These are phyloP conservation scores for Fusarium sarcochroum DNA, from an alignment of 2,329 filamentous ascomycete species.

Conservation along the genomic window DNA sequence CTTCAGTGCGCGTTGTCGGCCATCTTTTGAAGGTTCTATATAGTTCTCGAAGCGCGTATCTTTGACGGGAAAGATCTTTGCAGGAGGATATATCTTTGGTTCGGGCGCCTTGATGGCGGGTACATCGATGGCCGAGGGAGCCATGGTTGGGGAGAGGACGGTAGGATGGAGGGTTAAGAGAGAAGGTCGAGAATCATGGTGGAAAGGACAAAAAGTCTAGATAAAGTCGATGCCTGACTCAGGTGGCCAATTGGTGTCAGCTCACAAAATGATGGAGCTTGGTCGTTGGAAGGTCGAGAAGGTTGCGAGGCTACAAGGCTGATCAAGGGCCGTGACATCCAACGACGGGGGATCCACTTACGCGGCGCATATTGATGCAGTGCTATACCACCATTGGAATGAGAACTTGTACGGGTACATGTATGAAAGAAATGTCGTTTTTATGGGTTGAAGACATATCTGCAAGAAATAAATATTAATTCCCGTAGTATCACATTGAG, in stretches of 20 bases:
- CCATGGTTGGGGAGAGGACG: conserved; percentile 56
- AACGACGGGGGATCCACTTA: conserved; percentile 42
- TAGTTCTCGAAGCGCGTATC: conserved; percentile 73
- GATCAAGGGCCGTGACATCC: conserved; percentile 45
- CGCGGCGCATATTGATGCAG: conserved; percentile 4
- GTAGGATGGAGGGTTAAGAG: conserved; percentile 16
- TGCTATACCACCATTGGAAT: neutral
- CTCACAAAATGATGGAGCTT: conserved; percentile 40
- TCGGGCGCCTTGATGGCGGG: conserved; percentile 54
- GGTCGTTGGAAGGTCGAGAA: conserved; percentile 42
- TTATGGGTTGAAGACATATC: too few species aligned
- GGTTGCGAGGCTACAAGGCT: conserved; percentile 56
- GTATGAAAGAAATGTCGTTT: too few species aligned
- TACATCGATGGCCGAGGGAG: conserved; percentile 67
- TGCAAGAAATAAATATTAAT: too few species aligned
- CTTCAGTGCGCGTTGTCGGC: conserved; percentile 77
- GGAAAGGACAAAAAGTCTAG: conserved; percentile 13
- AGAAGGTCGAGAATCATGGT: conserved; percentile 38
- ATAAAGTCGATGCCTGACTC: conserved; percentile 26
- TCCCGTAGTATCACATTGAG: too few species aligned
- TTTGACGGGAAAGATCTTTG: conserved; percentile 72
- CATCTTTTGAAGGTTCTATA: conserved; percentile 71
- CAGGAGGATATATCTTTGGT: conserved; percentile 64
- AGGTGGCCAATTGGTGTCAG: conserved; percentile 48
- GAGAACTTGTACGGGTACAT: neutral